These are phyloP conservation scores for Nicotiana obtusifolia DNA, from an alignment of 257 asterid species.

Conservation along the genomic window DNA sequence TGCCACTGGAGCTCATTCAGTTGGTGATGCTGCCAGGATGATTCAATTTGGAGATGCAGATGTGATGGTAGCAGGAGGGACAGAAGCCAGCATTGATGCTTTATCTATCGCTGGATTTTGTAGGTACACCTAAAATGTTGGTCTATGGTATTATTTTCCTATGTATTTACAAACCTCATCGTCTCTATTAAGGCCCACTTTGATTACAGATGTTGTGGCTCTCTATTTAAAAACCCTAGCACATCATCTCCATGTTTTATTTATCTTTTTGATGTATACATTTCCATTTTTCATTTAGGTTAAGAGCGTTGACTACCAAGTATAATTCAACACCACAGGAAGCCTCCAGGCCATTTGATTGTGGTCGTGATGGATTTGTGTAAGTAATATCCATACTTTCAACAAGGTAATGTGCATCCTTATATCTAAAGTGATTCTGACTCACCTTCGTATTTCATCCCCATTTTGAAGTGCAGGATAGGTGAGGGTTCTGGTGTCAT, in stretches of 20 bases:
- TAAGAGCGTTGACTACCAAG: constrained; percentile 87
- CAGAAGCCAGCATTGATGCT: constrained; percentile 98
- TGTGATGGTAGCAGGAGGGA: constrained; percentile 98
- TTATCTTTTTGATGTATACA: background rate
- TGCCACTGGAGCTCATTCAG: constrained; percentile 96
- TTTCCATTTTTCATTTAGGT: constrained; percentile 38
- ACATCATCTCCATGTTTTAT: background rate
- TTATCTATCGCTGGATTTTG: constrained; percentile 96
- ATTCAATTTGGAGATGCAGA: constrained; percentile 94
- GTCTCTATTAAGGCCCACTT: background rate
- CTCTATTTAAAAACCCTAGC: background rate
- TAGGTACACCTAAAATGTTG: constrained; percentile 41
- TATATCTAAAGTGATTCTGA: constrained; percentile 11
- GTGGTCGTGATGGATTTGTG: constrained; percentile 98
- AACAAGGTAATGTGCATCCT: background rate
- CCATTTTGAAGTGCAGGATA: constrained; percentile 50
- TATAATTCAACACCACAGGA: constrained; percentile 59
- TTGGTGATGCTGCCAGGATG: constrained; percentile 96
- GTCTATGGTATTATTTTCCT: background rate
- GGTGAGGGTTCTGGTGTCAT: constrained; percentile 94
- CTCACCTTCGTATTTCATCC: constrained; percentile 13
- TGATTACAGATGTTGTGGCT: background rate
- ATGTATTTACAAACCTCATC: background rate
- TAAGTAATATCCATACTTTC: constrained; percentile 30
- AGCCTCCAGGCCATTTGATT: constrained; percentile 94